phyloP scores from a whole-genome alignment of 306 rosid genomes.

The Medicago arabica region DNA sequence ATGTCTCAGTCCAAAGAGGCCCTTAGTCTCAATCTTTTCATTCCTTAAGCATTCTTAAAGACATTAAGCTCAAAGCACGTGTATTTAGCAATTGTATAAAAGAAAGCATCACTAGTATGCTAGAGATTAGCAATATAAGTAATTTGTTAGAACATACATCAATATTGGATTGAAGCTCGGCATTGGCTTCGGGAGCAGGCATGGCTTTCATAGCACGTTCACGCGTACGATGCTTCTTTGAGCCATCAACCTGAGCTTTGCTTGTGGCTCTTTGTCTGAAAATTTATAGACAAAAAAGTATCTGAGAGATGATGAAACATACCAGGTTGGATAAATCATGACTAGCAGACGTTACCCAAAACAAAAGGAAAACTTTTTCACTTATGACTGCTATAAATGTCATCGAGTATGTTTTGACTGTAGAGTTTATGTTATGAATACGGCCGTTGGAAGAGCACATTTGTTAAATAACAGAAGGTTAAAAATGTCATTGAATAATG shows the following conservation, averaged over 20 bases:
- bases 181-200: slow-evolving; percentile 93
- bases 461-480: slow-evolving; percentile 14
- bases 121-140: slow-evolving; percentile 27
- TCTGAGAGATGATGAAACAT: slow-evolving; percentile 22
- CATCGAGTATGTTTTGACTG: neutral
- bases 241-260: slow-evolving; percentile 72
- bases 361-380: neutral
- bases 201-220: slow-evolving; percentile 65
- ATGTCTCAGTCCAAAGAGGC: too few relatives aligned
- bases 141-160: slow-evolving; percentile 64
- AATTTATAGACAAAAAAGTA: slow-evolving; percentile 40
- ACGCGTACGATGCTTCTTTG: slow-evolving; percentile 72
- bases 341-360: slow-evolving; percentile 16
- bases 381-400: slow-evolving; percentile 10
- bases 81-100: slow-evolving; percentile 24
- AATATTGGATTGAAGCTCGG: slow-evolving; percentile 85
- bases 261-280: slow-evolving; percentile 76
- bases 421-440: neutral
- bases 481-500: slow-evolving; percentile 24
- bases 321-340: slow-evolving; percentile 30
- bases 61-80: slow-evolving; percentile 36
- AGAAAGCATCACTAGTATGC: slow-evolving; percentile 4
- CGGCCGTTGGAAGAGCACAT: neutral
- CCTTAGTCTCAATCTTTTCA: neutral
- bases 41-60: slow-evolving; percentile 20